phyloP scores from a whole-genome alignment of 192 early-diverging fungal genomes.

The Backusella psychrophila region DNA sequence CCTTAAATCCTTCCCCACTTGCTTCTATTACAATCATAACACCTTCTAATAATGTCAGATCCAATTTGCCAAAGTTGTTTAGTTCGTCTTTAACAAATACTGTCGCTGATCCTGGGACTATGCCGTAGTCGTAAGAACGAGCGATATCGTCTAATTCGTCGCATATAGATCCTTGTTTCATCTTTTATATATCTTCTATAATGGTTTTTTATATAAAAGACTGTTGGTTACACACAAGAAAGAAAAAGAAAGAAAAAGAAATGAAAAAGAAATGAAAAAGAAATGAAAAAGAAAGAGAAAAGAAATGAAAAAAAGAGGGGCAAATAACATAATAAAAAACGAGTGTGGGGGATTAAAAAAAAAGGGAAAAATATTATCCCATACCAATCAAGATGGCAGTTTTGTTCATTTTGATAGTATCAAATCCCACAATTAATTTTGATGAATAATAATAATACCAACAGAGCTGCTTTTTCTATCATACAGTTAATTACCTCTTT shows the following conservation, averaged over 20 bases:
- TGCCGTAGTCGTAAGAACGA: conserved; percentile 23
- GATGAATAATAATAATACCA: not conserved
- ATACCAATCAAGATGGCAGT: not conserved
- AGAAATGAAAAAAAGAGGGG: not conserved
- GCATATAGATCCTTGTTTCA: not conserved
- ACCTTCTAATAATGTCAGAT: conserved; percentile 21
- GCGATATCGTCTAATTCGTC: conserved; percentile 22
- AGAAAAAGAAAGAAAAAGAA: not conserved
- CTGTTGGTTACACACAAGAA: not conserved
- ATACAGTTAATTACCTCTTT: not conserved
- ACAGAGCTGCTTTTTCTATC: not conserved
- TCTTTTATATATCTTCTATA: not conserved
- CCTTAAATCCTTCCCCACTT: conserved; percentile 19
- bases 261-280: not conserved
- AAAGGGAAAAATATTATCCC: not conserved
- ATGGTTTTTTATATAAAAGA: not conserved
- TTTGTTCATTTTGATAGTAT: conserved; percentile 3
- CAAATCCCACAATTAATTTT: conserved; percentile 7
- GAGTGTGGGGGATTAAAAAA: not conserved
- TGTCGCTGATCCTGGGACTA: conserved; percentile 24
- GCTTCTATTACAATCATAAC: conserved; percentile 25
- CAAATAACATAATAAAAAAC: not conserved
- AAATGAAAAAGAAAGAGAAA: not conserved
- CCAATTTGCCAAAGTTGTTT: conserved; percentile 11
- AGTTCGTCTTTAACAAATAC: conserved; percentile 21